phyloP scores from a whole-genome alignment of 108 stramenopile genomes.

The Skeletonema costatum region DNA sequence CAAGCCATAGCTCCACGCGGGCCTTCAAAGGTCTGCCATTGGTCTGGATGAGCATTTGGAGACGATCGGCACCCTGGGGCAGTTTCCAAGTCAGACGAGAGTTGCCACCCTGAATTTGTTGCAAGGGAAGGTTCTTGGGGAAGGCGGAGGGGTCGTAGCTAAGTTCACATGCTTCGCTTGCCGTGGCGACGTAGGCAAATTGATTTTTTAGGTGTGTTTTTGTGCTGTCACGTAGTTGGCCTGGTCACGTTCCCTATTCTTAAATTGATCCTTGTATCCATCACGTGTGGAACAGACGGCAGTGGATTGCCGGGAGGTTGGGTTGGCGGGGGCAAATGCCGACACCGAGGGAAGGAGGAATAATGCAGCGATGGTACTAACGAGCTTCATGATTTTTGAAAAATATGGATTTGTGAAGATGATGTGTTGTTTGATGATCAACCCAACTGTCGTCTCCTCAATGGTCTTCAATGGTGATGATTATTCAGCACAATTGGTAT shows the following conservation, averaged over 20 bases:
- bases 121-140: constrained; percentile 61
- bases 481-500: not conserved
- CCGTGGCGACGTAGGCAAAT: constrained; percentile 33
- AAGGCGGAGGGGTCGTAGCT: constrained; percentile 51
- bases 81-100: constrained; percentile 71
- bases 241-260: constrained; percentile 26
- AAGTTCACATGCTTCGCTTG: constrained; percentile 24
- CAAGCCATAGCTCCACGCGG: constrained; percentile 69
- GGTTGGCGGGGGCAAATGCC: not conserved
- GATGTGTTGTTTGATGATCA: not conserved
- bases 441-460: not conserved
- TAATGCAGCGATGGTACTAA: not conserved
- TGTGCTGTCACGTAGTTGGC: constrained; percentile 10
- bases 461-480: not conserved
- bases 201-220: constrained; percentile 29
- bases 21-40: constrained; percentile 75
- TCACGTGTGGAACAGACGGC: not conserved
- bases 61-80: constrained; percentile 59
- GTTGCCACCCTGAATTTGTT: constrained; percentile 67
- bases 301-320: not conserved
- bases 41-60: constrained; percentile 56
- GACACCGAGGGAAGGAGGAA: constrained; percentile 2
- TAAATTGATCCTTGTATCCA: constrained; percentile 3
- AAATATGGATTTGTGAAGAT: not conserved
- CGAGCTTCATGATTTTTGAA: not conserved